Conservation (phyloP, 73 alveolate genomes). For the Paramecium caudatum region DNA sequence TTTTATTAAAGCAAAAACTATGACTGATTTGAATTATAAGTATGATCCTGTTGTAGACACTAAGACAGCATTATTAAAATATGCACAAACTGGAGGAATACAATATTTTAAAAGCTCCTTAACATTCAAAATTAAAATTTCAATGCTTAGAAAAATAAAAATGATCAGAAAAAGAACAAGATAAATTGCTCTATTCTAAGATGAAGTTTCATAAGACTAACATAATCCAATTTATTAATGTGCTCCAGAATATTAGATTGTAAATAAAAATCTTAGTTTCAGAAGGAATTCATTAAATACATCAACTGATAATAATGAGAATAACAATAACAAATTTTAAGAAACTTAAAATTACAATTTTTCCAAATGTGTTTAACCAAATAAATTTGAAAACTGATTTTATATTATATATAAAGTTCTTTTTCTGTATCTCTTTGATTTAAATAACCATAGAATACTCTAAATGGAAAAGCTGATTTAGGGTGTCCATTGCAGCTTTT, state of each 20-base stretch:
- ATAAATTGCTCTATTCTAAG: not conserved
- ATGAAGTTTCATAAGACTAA: slow-evolving; percentile 11
- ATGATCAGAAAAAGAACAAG: not conserved
- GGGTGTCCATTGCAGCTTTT: too few species aligned
- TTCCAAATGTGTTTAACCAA: not conserved
- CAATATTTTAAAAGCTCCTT: not conserved
- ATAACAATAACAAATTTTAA: slow-evolving; percentile 16
- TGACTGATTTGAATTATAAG: not conserved
- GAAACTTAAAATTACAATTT: not conserved
- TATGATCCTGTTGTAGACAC: not conserved
- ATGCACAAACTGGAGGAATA: slow-evolving; percentile 17
- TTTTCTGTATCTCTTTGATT: too few species aligned
- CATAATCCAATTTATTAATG: not conserved
- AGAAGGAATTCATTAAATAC: not conserved
- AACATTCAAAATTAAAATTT: not conserved
- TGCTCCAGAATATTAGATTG: slow-evolving; percentile 1
- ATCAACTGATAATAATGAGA: slow-evolving; percentile 20
- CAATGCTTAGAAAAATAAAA: slow-evolving; percentile 14
- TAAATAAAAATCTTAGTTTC: slow-evolving; percentile 1
- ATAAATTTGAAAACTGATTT: not conserved
- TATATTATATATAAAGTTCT: too few species aligned
- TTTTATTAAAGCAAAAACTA: not conserved
- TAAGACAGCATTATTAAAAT: slow-evolving; percentile 11
- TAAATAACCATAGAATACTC: too few species aligned
- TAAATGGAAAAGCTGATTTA: too few species aligned